Evolutionary conservation across 1,284 basidiomycete genomes (phyloP).

Genomic region (Irpex sp.): DNA sequence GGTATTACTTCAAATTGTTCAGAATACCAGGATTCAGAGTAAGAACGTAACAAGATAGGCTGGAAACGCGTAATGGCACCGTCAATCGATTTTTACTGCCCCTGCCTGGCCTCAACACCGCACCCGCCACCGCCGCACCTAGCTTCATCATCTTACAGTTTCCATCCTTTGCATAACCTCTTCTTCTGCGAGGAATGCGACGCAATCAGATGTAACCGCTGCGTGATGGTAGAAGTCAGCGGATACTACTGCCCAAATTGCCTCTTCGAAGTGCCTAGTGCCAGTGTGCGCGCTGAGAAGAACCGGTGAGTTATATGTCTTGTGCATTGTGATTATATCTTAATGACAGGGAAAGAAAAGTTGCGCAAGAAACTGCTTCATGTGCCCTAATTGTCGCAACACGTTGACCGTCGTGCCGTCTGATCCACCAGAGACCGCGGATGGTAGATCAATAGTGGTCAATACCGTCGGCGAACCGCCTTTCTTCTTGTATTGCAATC

Average conservation of each 20-base stretch:
- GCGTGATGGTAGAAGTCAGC: slow-evolving; percentile 89
- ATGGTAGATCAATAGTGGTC: slow-evolving; percentile 47
- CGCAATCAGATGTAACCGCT: slow-evolving; percentile 88
- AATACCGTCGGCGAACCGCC: slow-evolving; percentile 75
- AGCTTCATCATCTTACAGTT: slow-evolving; percentile 68
- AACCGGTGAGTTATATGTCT: slow-evolving; percentile 59
- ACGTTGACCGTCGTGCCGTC: slow-evolving; percentile 86
- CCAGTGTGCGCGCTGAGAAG: slow-evolving; percentile 93
- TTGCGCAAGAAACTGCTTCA: slow-evolving; percentile 97
- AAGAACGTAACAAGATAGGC: background rate
- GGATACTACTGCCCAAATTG: slow-evolving; percentile 99
- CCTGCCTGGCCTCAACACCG: slow-evolving; percentile 58
- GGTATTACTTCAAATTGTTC: background rate
- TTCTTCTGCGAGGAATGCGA: slow-evolving; percentile 99
- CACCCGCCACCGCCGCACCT: slow-evolving; percentile 74
- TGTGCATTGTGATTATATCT: background rate
- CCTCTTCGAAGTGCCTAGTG: slow-evolving; percentile 97
- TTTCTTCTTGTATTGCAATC: slow-evolving; percentile 88
- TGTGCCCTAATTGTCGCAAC: slow-evolving; percentile 90
- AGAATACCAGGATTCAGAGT: no score
- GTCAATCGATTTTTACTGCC: slow-evolving; percentile 67
- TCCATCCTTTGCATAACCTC: slow-evolving; percentile 81
- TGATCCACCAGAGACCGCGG: slow-evolving; percentile 69
- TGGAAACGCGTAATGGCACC: slow-evolving; percentile 30
- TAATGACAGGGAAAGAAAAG: slow-evolving; percentile 36